Evolutionary conservation across 164 flowering plant genomes (phyloP).

Genomic region (Annona squamosa): DNA sequence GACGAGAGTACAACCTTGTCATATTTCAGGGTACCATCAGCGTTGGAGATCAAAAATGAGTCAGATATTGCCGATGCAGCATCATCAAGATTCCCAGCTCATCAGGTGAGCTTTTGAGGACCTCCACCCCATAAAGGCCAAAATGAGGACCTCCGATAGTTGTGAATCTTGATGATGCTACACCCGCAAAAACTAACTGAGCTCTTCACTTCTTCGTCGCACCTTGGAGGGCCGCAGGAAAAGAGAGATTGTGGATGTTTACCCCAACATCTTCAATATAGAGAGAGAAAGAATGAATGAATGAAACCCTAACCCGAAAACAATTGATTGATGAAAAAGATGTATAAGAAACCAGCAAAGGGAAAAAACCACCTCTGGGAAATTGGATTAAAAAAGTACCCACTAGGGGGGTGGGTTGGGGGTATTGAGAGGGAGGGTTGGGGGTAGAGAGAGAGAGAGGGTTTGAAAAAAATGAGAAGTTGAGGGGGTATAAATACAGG

Average conservation of each 20-base stretch:
- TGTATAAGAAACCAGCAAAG: slow-evolving; percentile 7
- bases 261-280: neutral
- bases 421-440: neutral
- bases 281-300: neutral
- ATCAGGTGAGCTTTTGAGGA: slow-evolving; percentile 13
- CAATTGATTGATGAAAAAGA: slow-evolving; percentile 4
- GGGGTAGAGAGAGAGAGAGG: slow-evolving; percentile 4
- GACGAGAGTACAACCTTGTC: neutral
- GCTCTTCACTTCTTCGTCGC: slow-evolving; percentile 10
- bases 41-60: slow-evolving; percentile 11
- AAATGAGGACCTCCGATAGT: slow-evolving; percentile 8
- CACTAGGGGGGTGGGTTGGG: slow-evolving; percentile 6
- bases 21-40: neutral
- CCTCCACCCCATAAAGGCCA: slow-evolving; percentile 5
- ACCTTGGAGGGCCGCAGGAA: slow-evolving; percentile 17
- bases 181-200: slow-evolving; percentile 54
- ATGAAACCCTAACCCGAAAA: slow-evolving; percentile 29
- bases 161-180: slow-evolving; percentile 65
- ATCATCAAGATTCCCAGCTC: slow-evolving; percentile 54
- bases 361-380: slow-evolving; percentile 6
- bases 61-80: slow-evolving; percentile 54
- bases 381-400: slow-evolving; percentile 13
- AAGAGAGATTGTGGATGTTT: slow-evolving; percentile 1
- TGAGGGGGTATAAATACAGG: slow-evolving; percentile 14
- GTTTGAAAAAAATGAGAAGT: slow-evolving; percentile 4